Evolutionary conservation across 139 green algal species (phyloP), one percentile per base, ranked within the genome.

Genomic region (Chlorella vulgaris): DNA sequence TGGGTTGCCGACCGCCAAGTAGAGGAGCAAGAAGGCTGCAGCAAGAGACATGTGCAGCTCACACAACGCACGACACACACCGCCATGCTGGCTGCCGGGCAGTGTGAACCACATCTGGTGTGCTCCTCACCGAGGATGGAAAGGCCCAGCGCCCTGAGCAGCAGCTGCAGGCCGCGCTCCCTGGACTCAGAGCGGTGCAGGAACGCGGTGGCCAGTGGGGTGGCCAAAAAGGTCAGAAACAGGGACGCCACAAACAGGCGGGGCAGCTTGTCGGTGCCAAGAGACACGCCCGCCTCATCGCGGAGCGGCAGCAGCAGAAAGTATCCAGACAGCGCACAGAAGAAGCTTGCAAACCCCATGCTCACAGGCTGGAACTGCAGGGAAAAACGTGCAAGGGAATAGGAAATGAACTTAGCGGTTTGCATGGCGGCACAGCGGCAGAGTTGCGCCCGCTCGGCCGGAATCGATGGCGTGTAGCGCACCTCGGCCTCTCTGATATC

Each of bases 221-320:
- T 86, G 28, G 73, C 62, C 7, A 89, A 10, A 1, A 91, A 58
- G 4, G 80, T 86, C 0, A 88, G 74, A 1, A 86, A 13, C 7
- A 91, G 77, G 7, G 81, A 83, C 24, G 35, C 62, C 7, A 40
- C 39, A 39, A 91, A 88, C n/a, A 89, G 70, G 38, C 73, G 78
- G 53, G 87, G 87, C n/a, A 89, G 83, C 1, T 63, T 70, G 47
- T 81, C 42, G 60, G 87, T 86, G 74, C 87, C 92, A 18, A 95
- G 76, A 1, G 89, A 81, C 24, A 96, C 87, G 24, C 83, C 92
- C 13, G 90, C 91, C 62, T 96, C 92, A 67, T 96, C 92, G 0
- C 92, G 69, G 18, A 96, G 83, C 0, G 92, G 92, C 50, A 94
- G 81, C 55, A 94, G 81, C 42, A 96, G n/a, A 66, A 93, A 95